Conservation (phyloP, 805 yeast species). For the Lipomyces oligophaga region DNA sequence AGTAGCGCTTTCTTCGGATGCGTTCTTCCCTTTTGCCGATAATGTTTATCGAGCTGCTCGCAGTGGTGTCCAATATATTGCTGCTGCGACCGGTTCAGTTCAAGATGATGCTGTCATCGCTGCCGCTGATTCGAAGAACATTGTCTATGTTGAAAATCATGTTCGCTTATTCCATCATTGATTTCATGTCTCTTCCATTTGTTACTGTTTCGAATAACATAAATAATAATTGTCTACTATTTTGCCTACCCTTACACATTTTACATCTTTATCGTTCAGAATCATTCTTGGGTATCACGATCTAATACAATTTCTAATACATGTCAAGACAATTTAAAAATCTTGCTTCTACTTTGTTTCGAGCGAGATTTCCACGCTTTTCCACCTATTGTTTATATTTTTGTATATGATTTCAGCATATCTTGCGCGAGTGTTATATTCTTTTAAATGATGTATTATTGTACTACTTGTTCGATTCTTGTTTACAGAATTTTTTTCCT, state of each 20-base stretch:
- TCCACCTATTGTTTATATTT: no score
- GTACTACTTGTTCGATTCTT: background rate
- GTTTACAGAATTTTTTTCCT: background rate
- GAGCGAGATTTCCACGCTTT: no score
- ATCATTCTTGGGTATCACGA: no score
- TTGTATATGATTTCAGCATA: background rate
- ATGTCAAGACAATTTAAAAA: no score
- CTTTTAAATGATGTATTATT: background rate
- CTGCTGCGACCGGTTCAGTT: constrained; percentile 97
- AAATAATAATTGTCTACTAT: background rate
- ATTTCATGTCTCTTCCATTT: constrained; percentile 9
- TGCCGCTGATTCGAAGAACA: constrained; percentile 87
- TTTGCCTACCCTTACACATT: background rate
- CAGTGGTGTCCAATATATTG: constrained; percentile 92
- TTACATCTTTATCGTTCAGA: background rate
- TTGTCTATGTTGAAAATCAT: constrained; percentile 95
- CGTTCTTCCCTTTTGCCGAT: constrained; percentile 99
- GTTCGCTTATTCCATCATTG: constrained; percentile 97
- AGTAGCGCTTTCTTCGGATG: constrained; percentile 94
- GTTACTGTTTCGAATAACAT: background rate
- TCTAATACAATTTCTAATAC: no score
- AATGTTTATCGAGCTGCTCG: constrained; percentile 96
- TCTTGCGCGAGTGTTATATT: background rate
- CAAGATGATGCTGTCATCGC: constrained; percentile 94
- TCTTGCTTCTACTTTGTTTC: no score